A percentile compares a stretch with the other conserved stretches of the same genome.
Evolutionary conservation across 257 asterid species (phyloP).

Genomic region (Petunia axillaris): DNA sequence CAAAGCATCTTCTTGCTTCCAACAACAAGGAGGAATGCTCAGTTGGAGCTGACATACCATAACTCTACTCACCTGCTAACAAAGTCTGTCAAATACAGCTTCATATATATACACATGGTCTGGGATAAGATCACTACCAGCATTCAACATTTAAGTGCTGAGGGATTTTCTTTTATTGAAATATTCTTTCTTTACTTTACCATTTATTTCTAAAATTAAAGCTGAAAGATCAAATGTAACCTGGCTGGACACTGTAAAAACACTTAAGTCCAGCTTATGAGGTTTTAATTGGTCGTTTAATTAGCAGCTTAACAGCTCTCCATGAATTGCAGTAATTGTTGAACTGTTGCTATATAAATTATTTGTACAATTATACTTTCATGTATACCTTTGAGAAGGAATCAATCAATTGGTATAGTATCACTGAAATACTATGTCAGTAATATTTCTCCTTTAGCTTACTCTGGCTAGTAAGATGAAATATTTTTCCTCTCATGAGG

Average conservation of each 20-base stretch:
- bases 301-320: background rate
- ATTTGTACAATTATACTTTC: background rate
- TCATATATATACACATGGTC: slow-evolving; percentile 28
- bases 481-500: no score
- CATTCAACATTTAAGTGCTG: slow-evolving; percentile 40
- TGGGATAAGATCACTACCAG: slow-evolving; percentile 30
- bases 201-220: background rate
- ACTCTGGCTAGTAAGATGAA: no score
- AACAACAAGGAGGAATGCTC: slow-evolving; percentile 39
- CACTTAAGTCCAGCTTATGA: background rate
- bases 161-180: slow-evolving; percentile 25
- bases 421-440: background rate
- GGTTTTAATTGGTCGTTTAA: slow-evolving; percentile 20
- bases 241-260: slow-evolving; percentile 3
- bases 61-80: slow-evolving; percentile 26
- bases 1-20: slow-evolving; percentile 58
- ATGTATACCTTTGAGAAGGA: slow-evolving; percentile 4
- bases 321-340: background rate
- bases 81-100: slow-evolving; percentile 18
- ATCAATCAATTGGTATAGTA: slow-evolving; percentile 14
- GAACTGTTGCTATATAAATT: background rate
- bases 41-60: slow-evolving; percentile 51
- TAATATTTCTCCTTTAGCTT: no score
- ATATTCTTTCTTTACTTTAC: background rate
- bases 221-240: background rate